A percentile compares a stretch with the other conserved stretches of the same genome.
Evolutionary conservation across 164 flowering plant species (phyloP).

Genomic region (Nelumbo lutea): DNA sequence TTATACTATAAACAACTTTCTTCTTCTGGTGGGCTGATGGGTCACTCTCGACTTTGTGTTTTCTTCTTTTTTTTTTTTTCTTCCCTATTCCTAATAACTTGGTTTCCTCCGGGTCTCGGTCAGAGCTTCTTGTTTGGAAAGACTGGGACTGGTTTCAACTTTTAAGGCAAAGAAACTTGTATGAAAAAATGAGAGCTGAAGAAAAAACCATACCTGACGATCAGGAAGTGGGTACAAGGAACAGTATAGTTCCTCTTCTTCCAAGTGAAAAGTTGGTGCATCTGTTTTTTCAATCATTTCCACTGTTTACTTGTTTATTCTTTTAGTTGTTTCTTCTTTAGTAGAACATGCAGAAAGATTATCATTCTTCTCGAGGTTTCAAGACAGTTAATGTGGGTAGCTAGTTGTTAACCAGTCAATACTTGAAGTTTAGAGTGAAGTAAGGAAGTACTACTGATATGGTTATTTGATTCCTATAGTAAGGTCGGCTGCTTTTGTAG

Average conservation of each 20-base stretch:
- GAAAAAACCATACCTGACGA: background rate
- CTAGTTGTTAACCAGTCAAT: no score
- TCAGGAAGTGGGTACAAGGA: background rate
- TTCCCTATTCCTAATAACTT: no score
- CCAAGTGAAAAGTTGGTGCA: background rate
- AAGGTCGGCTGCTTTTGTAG: constrained; percentile 21
- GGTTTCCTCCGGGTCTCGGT: background rate
- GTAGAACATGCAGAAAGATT: no score
- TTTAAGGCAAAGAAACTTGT: background rate
- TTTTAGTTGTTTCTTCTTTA: background rate
- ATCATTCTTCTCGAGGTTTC: no score
- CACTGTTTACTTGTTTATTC: background rate
- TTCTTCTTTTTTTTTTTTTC: no score
- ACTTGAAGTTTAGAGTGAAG: no score
- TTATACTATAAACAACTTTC: no score
- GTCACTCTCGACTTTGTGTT: no score
- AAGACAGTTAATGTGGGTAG: no score
- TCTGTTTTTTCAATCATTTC: background rate
- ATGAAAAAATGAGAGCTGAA: background rate
- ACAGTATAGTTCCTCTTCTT: background rate
- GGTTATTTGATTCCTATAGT: no score
- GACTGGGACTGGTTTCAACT: background rate
- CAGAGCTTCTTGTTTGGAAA: background rate
- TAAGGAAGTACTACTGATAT: no score
- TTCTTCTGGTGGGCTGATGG: no score